phyloP scores from a whole-genome alignment of 768 basidiomycete species.

The Tylopilus rubrobrunneus region DNA sequence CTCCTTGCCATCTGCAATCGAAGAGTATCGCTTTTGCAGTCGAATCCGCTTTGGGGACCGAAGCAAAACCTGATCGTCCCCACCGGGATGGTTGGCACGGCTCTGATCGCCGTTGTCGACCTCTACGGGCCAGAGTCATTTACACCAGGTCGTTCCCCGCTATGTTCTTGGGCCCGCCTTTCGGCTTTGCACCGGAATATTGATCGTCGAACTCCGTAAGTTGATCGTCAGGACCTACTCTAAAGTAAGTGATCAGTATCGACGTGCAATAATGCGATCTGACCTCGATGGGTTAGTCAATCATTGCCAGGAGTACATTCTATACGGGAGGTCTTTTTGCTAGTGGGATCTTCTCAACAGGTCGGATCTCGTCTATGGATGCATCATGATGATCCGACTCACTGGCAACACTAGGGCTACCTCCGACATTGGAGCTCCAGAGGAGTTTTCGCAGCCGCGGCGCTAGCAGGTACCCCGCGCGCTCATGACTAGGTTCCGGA shows the following conservation, averaged over 20 bases:
- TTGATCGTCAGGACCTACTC: slow-evolving; percentile 42
- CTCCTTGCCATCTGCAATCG: slow-evolving; percentile 43
- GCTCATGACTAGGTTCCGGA: not conserved
- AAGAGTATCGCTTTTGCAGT: slow-evolving; percentile 39
- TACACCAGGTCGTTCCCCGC: slow-evolving; percentile 40
- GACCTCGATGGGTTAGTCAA: slow-evolving; percentile 22
- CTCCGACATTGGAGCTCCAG: not conserved
- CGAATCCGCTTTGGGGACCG: slow-evolving; percentile 46
- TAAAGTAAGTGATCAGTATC: slow-evolving; percentile 27
- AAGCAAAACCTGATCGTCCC: slow-evolving; percentile 40
- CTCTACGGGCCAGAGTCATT: slow-evolving; percentile 46
- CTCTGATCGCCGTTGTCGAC: slow-evolving; percentile 41
- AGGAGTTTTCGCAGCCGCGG: too few relatives aligned
- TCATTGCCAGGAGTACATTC: slow-evolving; percentile 28
- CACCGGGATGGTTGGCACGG: slow-evolving; percentile 37
- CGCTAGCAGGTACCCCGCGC: not conserved
- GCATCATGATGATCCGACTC: not conserved
- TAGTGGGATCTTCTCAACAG: not conserved
- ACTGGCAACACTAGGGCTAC: too few relatives aligned
- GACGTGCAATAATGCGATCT: slow-evolving; percentile 3
- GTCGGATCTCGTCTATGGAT: not conserved
- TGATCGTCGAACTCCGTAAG: slow-evolving; percentile 42
- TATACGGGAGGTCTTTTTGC: not conserved
- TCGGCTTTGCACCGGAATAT: slow-evolving; percentile 39
- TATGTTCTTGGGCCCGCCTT: slow-evolving; percentile 48